These are phyloP conservation scores for Allium cepa DNA, from an alignment of 106 monocot genomes.

Conservation along the genomic window DNA sequence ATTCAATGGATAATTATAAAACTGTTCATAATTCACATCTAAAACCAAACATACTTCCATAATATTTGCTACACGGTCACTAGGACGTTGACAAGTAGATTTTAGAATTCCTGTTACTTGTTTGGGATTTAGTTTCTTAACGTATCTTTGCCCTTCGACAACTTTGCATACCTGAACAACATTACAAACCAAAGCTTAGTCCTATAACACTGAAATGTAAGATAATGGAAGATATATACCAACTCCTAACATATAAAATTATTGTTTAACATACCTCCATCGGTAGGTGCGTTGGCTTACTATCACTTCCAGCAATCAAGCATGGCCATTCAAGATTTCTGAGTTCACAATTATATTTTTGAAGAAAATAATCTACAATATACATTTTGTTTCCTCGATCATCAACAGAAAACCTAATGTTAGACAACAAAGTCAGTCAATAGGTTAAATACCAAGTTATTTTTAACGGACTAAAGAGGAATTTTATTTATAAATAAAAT, in stretches of 20 bases:
- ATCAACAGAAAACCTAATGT: conserved; percentile 13
- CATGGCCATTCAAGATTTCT: conserved; percentile 14
- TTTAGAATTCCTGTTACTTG: too few species aligned
- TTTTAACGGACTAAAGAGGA: too few species aligned
- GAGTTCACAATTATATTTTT: conserved; percentile 12
- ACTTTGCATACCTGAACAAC: conserved; percentile 28
- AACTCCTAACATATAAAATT: too few species aligned
- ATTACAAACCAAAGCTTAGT: background rate
- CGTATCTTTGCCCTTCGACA: conserved; percentile 27
- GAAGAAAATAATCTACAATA: conserved; percentile 23
- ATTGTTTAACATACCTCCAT: conserved; percentile 23
- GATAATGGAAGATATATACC: too few species aligned
- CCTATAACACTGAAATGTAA: too few species aligned
- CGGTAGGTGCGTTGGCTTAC: conserved; percentile 23
- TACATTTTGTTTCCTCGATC: background rate
- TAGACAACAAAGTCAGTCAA: background rate
- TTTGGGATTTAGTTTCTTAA: conserved; percentile 8
- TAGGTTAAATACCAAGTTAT: background rate
- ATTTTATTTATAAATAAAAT: too few species aligned
- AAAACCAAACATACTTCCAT: background rate
- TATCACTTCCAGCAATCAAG: conserved; percentile 27
- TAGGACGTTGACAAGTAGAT: conserved; percentile 17
- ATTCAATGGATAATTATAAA: background rate
- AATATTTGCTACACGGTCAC: conserved; percentile 10
- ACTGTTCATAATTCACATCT: background rate